phyloP scores from a whole-genome alignment of 495 filamentous ascomycete species.

The Neurospora sp. region DNA sequence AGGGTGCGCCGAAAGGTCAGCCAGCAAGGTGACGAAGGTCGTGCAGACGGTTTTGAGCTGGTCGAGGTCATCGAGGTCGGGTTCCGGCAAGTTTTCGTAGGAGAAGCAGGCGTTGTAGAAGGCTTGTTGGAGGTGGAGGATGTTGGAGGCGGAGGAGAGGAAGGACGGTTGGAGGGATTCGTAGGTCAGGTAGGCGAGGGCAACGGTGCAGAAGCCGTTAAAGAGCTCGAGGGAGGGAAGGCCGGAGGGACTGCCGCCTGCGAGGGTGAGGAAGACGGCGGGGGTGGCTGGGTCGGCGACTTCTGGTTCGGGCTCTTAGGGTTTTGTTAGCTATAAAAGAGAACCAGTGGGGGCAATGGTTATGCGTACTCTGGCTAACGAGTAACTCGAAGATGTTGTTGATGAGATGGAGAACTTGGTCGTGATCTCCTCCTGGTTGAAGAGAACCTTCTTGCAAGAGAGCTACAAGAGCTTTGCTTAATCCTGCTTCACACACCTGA shows the following conservation, averaged over 20 bases:
- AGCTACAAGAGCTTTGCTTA: conserved; percentile 30
- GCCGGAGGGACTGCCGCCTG: conserved; percentile 9
- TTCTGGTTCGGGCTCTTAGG: conserved; percentile 26
- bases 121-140: conserved; percentile 22
- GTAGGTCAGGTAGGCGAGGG: conserved; percentile 32
- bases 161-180: conserved; percentile 35
- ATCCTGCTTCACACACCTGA: conserved; percentile 33
- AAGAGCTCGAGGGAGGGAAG: conserved; percentile 26
- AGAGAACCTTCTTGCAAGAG: conserved; percentile 27
- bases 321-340: not conserved
- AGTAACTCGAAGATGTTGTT: conserved; percentile 43
- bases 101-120: conserved; percentile 24
- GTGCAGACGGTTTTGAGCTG: conserved; percentile 43
- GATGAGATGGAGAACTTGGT: conserved; percentile 26
- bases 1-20: conserved; percentile 52
- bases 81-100: conserved; percentile 9
- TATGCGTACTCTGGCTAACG: conserved; percentile 31
- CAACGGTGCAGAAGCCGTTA: conserved; percentile 22
- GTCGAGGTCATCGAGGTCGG: conserved; percentile 38
- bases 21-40: conserved; percentile 46
- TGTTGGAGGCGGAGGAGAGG: conserved; percentile 21
- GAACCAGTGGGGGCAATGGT: too few species aligned
- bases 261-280: conserved; percentile 22
- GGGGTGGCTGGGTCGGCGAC: conserved; percentile 25
- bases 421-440: conserved; percentile 6